A percentile compares a stretch with the other conserved stretches of the same genome.
These are phyloP conservation scores for Penicillium sp. DNA, from an alignment of 2,329 filamentous ascomycete genomes.

Conservation along the genomic window DNA sequence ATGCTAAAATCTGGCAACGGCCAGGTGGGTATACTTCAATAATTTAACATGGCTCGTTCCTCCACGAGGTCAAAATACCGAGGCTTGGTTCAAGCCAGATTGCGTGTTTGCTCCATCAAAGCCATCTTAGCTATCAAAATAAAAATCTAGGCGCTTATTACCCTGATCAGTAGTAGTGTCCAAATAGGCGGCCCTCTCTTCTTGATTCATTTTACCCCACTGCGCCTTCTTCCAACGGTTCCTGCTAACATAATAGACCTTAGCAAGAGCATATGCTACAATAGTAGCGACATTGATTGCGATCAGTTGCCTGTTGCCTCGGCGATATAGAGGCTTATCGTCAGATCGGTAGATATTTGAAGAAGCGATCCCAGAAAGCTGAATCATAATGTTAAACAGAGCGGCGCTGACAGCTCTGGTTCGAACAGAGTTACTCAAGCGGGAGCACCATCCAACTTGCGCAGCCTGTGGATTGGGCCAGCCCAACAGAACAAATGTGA, in stretches of 20 bases:
- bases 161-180: slow-evolving; percentile 55
- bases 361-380: slow-evolving; percentile 40
- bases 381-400: slow-evolving; percentile 53
- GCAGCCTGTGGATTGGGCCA: slow-evolving; percentile 43
- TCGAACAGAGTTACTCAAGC: slow-evolving; percentile 52
- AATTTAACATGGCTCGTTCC: no score
- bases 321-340: slow-evolving; percentile 54
- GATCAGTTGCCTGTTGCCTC: slow-evolving; percentile 41
- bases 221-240: slow-evolving; percentile 36
- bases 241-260: slow-evolving; percentile 29
- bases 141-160: slow-evolving; percentile 56
- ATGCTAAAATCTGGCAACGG: no score
- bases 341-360: slow-evolving; percentile 54
- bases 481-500: slow-evolving; percentile 28
- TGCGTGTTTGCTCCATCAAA: no score
- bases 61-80: no score
- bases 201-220: slow-evolving; percentile 49
- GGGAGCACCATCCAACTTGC: slow-evolving; percentile 50
- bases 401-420: slow-evolving; percentile 51
- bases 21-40: no score
- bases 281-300: slow-evolving; percentile 52
- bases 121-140: slow-evolving; percentile 47
- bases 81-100: no score
- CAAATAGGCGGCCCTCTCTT: slow-evolving; percentile 52
- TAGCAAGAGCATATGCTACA: slow-evolving; percentile 45